Percentiles rank a stretch among this genome's conserved stretches.
These are phyloP conservation scores for Chamaenerion angustifolium DNA, from an alignment of 345 rosid species.

Conservation along the genomic window DNA sequence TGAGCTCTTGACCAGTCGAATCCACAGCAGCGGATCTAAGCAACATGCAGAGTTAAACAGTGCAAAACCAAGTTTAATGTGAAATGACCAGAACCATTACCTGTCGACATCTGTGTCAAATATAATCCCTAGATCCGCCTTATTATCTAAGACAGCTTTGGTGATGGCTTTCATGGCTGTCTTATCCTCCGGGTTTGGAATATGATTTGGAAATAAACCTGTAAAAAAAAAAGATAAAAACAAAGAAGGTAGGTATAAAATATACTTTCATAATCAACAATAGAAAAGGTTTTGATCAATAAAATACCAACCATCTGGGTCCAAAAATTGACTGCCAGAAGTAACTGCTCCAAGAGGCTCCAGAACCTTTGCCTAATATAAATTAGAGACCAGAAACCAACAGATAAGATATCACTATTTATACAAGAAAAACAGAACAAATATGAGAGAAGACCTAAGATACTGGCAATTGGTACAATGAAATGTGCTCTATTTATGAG, in stretches of 20 bases:
- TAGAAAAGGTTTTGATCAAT: constrained; percentile 1
- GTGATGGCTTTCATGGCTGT: constrained; percentile 81
- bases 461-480: too few relatives aligned
- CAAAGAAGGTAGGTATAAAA: constrained; percentile 1
- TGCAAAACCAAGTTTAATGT: background rate
- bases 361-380: constrained; percentile 74
- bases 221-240: constrained; percentile 4
- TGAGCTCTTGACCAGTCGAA: constrained; percentile 70
- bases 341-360: constrained; percentile 90
- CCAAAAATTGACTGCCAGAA: constrained; percentile 91
- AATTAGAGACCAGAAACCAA: background rate
- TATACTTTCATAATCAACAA: constrained; percentile 1
- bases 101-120: constrained; percentile 98
- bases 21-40: constrained; percentile 98
- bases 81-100: constrained; percentile 20
- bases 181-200: constrained; percentile 97
- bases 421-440: too few relatives aligned
- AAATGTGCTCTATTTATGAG: too few relatives aligned
- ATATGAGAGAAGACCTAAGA: too few relatives aligned
- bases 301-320: constrained; percentile 68
- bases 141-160: constrained; percentile 75
- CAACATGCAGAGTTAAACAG: background rate
- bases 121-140: constrained; percentile 91
- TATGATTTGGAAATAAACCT: constrained; percentile 96
- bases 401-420: too few relatives aligned